These are phyloP conservation scores for Fermentozyma sake DNA, from an alignment of 1,139 yeast species.

Conservation along the genomic window DNA sequence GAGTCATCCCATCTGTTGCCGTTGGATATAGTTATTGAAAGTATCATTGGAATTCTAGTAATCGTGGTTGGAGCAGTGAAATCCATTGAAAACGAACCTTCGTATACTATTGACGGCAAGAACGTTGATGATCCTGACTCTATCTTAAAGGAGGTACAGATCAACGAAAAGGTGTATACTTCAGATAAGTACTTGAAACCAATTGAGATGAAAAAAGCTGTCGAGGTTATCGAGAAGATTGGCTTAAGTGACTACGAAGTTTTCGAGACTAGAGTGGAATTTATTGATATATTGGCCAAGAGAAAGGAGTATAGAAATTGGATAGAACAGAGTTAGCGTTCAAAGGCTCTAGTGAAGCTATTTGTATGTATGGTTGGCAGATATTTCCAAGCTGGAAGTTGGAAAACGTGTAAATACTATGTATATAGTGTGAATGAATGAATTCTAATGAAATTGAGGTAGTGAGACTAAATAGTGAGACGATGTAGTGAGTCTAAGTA, in stretches of 20 bases:
- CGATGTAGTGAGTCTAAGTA: no score
- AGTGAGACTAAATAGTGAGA: no score
- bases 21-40: conserved; percentile 39
- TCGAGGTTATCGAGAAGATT: conserved; percentile 35
- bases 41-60: conserved; percentile 34
- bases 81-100: conserved; percentile 20
- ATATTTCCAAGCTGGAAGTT: no score
- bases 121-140: conserved; percentile 6
- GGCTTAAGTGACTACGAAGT: conserved; percentile 44
- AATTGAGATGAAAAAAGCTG: conserved; percentile 46
- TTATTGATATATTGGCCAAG: conserved; percentile 38
- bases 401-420: no score
- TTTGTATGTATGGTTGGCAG: no score
- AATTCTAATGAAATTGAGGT: no score
- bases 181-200: conserved; percentile 31
- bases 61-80: conserved; percentile 33
- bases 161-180: conserved; percentile 13
- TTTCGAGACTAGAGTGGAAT: conserved; percentile 40
- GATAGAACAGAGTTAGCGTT: no score
- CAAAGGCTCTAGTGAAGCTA: no score
- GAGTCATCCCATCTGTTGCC: conserved; percentile 19
- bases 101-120: conserved; percentile 10
- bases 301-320: conserved; percentile 40
- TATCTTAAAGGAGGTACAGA: conserved; percentile 15
- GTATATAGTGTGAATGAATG: no score